Percentiles rank a stretch among this genome's conserved stretches.
Evolutionary conservation across 148 eudicot species (phyloP).

Genomic region (Spergularia bocconei): DNA sequence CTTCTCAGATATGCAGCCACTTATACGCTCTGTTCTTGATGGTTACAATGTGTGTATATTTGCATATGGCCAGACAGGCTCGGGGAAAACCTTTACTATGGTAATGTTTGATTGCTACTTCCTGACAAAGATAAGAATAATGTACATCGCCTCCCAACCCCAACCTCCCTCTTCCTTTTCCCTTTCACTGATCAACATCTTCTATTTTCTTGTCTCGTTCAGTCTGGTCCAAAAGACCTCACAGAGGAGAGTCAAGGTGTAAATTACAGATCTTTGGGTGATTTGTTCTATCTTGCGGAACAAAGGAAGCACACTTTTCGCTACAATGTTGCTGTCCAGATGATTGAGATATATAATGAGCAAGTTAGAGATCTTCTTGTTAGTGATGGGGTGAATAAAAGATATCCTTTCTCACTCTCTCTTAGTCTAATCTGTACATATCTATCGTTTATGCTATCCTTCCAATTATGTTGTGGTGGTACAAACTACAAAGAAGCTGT

Average conservation of each 20-base stretch:
- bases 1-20: conserved; percentile 80
- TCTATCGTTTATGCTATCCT: background rate
- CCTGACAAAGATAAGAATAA: background rate
- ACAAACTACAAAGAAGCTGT: background rate
- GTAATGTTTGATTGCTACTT: conserved; percentile 33
- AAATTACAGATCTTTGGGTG: conserved; percentile 84
- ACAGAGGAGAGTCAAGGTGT: conserved; percentile 88
- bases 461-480: background rate
- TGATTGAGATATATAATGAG: conserved; percentile 97
- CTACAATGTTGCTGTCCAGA: conserved; percentile 92
- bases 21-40: conserved; percentile 94
- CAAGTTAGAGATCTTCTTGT: conserved; percentile 96
- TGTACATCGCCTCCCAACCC: background rate
- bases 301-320: conserved; percentile 73
- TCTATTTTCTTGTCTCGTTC: conserved; percentile 15
- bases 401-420: conserved; percentile 68
- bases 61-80: conserved; percentile 98
- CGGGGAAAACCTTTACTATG: conserved; percentile 95
- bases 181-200: conserved; percentile 10
- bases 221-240: conserved; percentile 89
- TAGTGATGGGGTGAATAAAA: conserved; percentile 69
- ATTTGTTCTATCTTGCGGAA: conserved; percentile 76
- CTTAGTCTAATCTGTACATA: background rate
- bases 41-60: conserved; percentile 94
- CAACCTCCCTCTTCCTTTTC: too few relatives aligned